Conservation (phyloP, 805 yeast genomes). For the Ogataea zsoltii region DNA sequence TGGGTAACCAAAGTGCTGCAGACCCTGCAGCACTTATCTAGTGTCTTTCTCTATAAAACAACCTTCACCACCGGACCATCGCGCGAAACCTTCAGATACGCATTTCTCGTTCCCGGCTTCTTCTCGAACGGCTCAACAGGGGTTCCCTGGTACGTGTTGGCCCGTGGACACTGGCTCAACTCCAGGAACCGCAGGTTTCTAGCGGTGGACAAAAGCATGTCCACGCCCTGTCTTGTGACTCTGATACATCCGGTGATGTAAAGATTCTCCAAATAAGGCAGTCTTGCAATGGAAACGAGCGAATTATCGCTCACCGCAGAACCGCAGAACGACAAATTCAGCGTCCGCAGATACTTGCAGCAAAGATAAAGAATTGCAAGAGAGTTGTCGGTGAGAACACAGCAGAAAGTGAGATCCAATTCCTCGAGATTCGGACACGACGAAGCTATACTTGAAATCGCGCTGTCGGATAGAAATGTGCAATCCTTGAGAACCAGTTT, state of each 20-base stretch:
- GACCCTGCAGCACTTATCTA: no score
- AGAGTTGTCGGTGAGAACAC: constrained; percentile 69
- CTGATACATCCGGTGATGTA: constrained; percentile 69
- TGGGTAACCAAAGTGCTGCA: no score
- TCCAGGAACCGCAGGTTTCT: constrained; percentile 53
- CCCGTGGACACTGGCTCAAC: constrained; percentile 72
- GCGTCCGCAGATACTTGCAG: constrained; percentile 52
- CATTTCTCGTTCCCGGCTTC: constrained; percentile 53
- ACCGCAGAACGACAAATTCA: constrained; percentile 75
- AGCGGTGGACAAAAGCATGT: constrained; percentile 60
- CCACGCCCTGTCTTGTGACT: constrained; percentile 77
- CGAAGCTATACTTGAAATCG: constrained; percentile 61
- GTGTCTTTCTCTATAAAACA: constrained; percentile 44
- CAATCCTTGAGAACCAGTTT: constrained; percentile 66
- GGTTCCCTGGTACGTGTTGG: constrained; percentile 60
- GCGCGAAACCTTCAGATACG: constrained; percentile 52
- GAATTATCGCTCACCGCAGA: constrained; percentile 77
- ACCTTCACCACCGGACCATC: constrained; percentile 59
- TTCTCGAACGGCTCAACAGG: constrained; percentile 57
- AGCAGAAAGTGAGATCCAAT: constrained; percentile 70
- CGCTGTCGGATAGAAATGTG: constrained; percentile 66
- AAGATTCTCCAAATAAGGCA: constrained; percentile 49
- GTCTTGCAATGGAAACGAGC: constrained; percentile 57
- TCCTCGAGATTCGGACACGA: constrained; percentile 58
- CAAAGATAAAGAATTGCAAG: constrained; percentile 66